Conservation (phyloP, 148 eudicot species). For the Pouteria glomerata region DNA sequence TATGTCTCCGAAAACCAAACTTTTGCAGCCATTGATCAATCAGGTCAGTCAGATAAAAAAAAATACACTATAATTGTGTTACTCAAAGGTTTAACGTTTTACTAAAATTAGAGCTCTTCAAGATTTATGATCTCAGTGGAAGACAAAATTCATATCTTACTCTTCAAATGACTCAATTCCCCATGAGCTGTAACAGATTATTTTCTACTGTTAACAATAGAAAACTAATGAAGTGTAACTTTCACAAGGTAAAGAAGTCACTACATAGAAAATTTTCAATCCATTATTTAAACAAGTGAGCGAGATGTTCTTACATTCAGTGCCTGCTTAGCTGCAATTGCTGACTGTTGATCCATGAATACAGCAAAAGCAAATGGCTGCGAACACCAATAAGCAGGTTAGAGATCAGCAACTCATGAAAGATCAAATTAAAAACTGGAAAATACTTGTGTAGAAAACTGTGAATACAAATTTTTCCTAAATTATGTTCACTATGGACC, state of each 20-base stretch:
- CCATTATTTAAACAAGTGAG: neutral
- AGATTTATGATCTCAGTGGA: neutral
- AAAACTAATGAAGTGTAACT: neutral
- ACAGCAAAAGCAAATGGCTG: slow-evolving; percentile 92
- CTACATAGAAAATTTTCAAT: neutral
- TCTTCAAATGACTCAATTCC: neutral
- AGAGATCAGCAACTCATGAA: slow-evolving; percentile 8
- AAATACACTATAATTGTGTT: neutral
- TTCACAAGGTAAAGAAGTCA: neutral
- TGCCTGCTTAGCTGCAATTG: slow-evolving; percentile 74
- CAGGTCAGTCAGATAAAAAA: neutral
- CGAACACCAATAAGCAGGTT: slow-evolving; percentile 16
- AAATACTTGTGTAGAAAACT: neutral
- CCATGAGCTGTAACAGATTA: neutral
- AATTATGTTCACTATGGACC: neutral
- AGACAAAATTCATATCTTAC: neutral
- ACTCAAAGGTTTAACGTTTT: neutral
- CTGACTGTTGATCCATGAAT: slow-evolving; percentile 74
- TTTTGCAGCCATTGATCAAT: neutral
- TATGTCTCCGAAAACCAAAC: too few species aligned
- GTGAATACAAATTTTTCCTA: neutral
- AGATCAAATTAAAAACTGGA: too few species aligned
- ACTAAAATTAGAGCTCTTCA: neutral
- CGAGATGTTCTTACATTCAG: slow-evolving; percentile 58
- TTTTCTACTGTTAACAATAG: neutral